These are phyloP conservation scores for Yamadazyma scolyti DNA, from an alignment of 805 yeast genomes.

Conservation along the genomic window DNA sequence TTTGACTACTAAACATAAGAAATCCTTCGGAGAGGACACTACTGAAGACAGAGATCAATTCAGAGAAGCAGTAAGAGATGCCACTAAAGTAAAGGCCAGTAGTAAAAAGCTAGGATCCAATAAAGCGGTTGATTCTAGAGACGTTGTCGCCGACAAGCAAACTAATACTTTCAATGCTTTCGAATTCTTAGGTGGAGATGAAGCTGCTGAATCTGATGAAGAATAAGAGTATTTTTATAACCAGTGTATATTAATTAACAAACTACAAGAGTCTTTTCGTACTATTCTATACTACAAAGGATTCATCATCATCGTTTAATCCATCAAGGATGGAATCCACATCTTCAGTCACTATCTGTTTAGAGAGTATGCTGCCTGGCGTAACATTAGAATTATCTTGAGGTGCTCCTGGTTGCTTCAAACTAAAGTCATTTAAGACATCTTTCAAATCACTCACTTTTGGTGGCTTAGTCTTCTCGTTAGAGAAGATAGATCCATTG, in stretches of 20 bases:
- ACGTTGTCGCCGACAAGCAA: constrained; percentile 64
- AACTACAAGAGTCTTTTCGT: background rate
- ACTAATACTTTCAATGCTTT: constrained; percentile 73
- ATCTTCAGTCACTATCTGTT: constrained; percentile 29
- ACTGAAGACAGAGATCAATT: constrained; percentile 44
- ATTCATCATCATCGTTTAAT: constrained; percentile 35
- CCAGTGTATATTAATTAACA: constrained; percentile 3
- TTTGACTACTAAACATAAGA: constrained; percentile 39
- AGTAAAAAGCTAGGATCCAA: constrained; percentile 72
- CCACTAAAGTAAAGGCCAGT: constrained; percentile 60
- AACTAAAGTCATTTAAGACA: constrained; percentile 10
- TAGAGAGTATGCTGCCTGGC: constrained; percentile 26
- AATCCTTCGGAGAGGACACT: constrained; percentile 49
- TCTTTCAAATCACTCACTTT: constrained; percentile 37
- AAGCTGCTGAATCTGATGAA: constrained; percentile 20
- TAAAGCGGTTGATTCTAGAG: constrained; percentile 71
- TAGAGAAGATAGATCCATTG: constrained; percentile 16
- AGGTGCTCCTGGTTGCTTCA: constrained; percentile 2
- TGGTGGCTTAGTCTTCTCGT: constrained; percentile 18
- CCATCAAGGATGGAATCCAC: constrained; percentile 31
- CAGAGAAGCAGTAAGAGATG: constrained; percentile 40
- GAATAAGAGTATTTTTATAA: constrained; percentile 2
- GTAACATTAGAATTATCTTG: constrained; percentile 4
- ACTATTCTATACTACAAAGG: constrained; percentile 16
- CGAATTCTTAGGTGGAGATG: constrained; percentile 68